Percentiles rank a stretch among this genome's conserved stretches.
These are phyloP conservation scores for Podospora pseudocomata DNA, from an alignment of 495 filamentous ascomycete genomes.

Conservation along the genomic window DNA sequence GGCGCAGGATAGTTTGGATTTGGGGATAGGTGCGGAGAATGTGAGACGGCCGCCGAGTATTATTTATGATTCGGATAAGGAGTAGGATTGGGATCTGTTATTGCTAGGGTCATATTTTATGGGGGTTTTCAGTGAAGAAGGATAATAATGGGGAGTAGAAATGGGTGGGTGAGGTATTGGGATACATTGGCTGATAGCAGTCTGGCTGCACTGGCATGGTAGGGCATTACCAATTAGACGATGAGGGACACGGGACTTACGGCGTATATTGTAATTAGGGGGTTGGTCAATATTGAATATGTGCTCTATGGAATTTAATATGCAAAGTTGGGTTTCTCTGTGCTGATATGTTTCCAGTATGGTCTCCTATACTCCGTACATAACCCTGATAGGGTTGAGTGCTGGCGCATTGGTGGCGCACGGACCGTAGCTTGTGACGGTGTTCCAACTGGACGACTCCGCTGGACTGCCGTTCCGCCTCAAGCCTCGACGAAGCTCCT, in stretches of 20 bases:
- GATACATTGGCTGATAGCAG: neutral
- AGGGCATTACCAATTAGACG: neutral
- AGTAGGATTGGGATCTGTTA: conserved; percentile 18
- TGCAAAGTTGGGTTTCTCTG: no score
- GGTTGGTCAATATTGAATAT: no score
- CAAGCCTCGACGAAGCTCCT: neutral
- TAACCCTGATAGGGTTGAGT: neutral
- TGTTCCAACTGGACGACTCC: neutral
- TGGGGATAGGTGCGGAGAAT: conserved; percentile 47
- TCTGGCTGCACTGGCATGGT: neutral
- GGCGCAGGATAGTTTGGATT: conserved; percentile 45
- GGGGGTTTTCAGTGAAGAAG: no score
- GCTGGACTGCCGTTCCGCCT: neutral
- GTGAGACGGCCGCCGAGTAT: conserved; percentile 39
- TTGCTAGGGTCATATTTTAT: no score
- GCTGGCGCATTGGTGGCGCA: neutral
- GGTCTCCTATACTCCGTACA: no score
- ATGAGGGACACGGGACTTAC: neutral
- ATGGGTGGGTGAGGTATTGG: neutral
- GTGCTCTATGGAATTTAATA: no score
- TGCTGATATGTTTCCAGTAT: no score
- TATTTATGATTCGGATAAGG: conserved; percentile 47
- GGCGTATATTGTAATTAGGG: no score
- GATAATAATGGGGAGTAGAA: neutral
- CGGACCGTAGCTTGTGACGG: neutral